Conservation (phyloP, 1,284 basidiomycete species). For the Bjerkandera adusta region DNA sequence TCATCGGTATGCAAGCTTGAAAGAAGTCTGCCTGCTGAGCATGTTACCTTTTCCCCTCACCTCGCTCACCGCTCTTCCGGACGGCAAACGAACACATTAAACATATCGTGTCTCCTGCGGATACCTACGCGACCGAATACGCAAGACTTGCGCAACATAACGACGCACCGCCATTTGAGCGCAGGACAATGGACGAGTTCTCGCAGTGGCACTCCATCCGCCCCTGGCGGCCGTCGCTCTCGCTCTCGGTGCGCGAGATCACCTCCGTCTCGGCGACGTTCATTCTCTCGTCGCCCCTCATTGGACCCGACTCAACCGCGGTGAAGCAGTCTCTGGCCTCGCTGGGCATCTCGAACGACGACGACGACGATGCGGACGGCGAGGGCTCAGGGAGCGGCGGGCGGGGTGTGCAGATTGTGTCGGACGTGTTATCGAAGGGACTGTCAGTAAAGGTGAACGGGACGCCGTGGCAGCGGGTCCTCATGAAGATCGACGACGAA, state of each 20-base stretch:
- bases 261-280: constrained; percentile 82
- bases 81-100: too few species aligned
- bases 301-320: constrained; percentile 29
- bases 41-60: too few species aligned
- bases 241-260: constrained; percentile 69
- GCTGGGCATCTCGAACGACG: constrained; percentile 43
- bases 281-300: constrained; percentile 58
- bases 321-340: constrained; percentile 41
- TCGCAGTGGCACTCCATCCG: constrained; percentile 65
- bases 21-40: too few species aligned
- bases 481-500: constrained; percentile 73
- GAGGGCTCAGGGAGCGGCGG: background rate
- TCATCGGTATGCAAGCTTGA: too few species aligned
- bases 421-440: constrained; percentile 67
- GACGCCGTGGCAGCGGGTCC: constrained; percentile 69
- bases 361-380: constrained; percentile 31
- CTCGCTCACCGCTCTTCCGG: too few species aligned
- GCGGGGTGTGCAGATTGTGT: constrained; percentile 45
- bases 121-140: too few species aligned
- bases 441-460: constrained; percentile 77
- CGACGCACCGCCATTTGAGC: background rate
- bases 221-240: constrained; percentile 70
- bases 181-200: constrained; percentile 10
- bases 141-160: too few species aligned
- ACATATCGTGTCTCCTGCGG: too few species aligned